These are phyloP conservation scores for Puccinellia tenuiflora DNA, from an alignment of 176 grass and related monocot genomes.

Conservation along the genomic window DNA sequence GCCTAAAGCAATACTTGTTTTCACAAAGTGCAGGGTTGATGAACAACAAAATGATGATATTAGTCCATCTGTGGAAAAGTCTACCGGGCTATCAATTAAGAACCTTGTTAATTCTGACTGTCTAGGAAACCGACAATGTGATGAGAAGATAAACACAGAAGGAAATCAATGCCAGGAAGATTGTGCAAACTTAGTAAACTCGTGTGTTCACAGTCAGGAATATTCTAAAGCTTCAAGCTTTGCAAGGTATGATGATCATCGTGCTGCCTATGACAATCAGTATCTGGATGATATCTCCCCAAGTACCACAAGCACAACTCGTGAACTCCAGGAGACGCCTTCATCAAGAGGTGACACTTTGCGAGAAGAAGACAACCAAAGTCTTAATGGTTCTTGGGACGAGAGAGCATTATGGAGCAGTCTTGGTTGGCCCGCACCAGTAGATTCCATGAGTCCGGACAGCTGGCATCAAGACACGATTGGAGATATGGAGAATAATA, in stretches of 20 bases:
- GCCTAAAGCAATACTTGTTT: slow-evolving; percentile 22
- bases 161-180: slow-evolving; percentile 26
- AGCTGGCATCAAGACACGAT: slow-evolving; percentile 49
- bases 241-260: slow-evolving; percentile 25
- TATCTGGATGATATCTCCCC: slow-evolving; percentile 47
- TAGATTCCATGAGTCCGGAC: slow-evolving; percentile 59
- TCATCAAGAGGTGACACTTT: slow-evolving; percentile 45
- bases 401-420: slow-evolving; percentile 77
- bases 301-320: slow-evolving; percentile 34
- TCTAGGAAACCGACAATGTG: slow-evolving; percentile 15
- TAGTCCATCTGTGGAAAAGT: slow-evolving; percentile 27
- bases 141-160: slow-evolving; percentile 14
- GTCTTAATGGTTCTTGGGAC: slow-evolving; percentile 68
- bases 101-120: slow-evolving; percentile 24
- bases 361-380: slow-evolving; percentile 64
- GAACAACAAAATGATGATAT: slow-evolving; percentile 15
- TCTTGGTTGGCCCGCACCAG: slow-evolving; percentile 63
- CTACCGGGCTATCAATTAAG: slow-evolving; percentile 14
- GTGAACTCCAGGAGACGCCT: slow-evolving; percentile 35
- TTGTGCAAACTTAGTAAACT: slow-evolving; percentile 5
- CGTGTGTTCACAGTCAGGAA: slow-evolving; percentile 20
- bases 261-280: slow-evolving; percentile 27
- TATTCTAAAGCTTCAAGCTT: slow-evolving; percentile 37
- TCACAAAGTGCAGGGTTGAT: slow-evolving; percentile 17
- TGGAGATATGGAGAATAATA: slow-evolving; percentile 53